Evolutionary conservation across 2,329 filamentous ascomycete genomes (phyloP), one percentile per base, ranked within the genome.

Genomic region (Penicillium sp.): DNA sequence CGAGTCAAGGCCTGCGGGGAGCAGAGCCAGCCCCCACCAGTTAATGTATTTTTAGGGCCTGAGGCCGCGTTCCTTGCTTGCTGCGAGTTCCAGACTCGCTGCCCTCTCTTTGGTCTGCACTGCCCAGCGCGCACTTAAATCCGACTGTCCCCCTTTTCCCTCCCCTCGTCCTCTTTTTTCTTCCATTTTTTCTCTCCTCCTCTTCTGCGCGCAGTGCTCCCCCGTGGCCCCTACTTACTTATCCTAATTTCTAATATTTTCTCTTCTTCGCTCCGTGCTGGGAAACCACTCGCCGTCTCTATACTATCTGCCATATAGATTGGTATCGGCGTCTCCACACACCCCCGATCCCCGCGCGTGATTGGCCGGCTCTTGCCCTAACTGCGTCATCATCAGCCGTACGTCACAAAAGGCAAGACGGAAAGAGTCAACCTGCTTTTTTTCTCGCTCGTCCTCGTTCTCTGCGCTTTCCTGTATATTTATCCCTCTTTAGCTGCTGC

Each of bases 301-400:
- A 28, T 28, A 28, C 26, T 28, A 28, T 28, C 26, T 4, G 8
- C 8, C 8, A 8, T 8, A 28, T 28, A 28, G 26, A 5, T n/a
- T 33, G 33, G 53, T 51, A 56, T 26, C 11, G n/a, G 48, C 16
- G 23, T 26, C 20, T 42, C 43, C 45, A 33, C 35, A 23, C n/a
- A 6, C 1, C 35, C n/a, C 35, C 21, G 26, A n/a, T 18, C 20
- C 8, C 2, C 48, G 33, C 48, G 21, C 28, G 20, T 51, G 26
- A 52, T 52, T 52, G 55, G 55, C 43, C 28, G 20, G 20, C 23
- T 30, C 12, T 33, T 26, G 23, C 2, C 35, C 23, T 23, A 40
- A 26, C 53, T 53, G 51, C 52, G 45, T 59, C 56, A 52, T 55
- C 33, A 58, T 60, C 63, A 60, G 60, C 62, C 61, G 65, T 66